Percentiles rank a stretch among this genome's conserved stretches.
phyloP scores from a whole-genome alignment of 1,284 basidiomycete genomes.

The Afroboletus lepidellus region DNA sequence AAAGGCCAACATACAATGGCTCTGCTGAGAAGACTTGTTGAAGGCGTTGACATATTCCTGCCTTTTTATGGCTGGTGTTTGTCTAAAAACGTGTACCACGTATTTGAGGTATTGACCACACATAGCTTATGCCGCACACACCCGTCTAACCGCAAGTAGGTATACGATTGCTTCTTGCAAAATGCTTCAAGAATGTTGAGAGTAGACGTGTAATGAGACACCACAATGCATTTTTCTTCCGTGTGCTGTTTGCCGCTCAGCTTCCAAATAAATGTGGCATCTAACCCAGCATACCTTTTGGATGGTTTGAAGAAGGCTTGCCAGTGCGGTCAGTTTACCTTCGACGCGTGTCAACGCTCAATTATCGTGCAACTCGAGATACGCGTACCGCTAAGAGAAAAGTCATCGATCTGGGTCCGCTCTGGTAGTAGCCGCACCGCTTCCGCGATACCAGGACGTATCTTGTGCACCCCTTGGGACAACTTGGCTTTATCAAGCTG shows the following conservation, averaged over 20 bases:
- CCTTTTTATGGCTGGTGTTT: slow-evolving; percentile 76
- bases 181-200: slow-evolving; percentile 89
- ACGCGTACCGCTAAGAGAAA: slow-evolving; percentile 69
- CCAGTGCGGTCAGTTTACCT: slow-evolving; percentile 84
- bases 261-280: slow-evolving; percentile 1
- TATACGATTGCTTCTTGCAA: slow-evolving; percentile 76
- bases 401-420: slow-evolving; percentile 61
- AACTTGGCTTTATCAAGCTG: slow-evolving; percentile 39
- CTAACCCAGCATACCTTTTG: slow-evolving; percentile 45
- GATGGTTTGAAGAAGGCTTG: slow-evolving; percentile 69
- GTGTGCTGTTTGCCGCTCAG: slow-evolving; percentile 49
- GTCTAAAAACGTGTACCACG: slow-evolving; percentile 42
- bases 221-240: slow-evolving; percentile 91
- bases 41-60: slow-evolving; percentile 83
- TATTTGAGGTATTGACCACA: not conserved
- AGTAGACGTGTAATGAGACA: slow-evolving; percentile 89
- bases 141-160: slow-evolving; percentile 89
- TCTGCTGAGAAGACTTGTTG: slow-evolving; percentile 70
- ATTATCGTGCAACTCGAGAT: not conserved
- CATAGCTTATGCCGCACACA: slow-evolving; percentile 33
- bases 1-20: slow-evolving; percentile 54
- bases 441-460: slow-evolving; percentile 54
- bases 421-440: slow-evolving; percentile 70
- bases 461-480: slow-evolving; percentile 38
- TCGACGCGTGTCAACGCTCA: not conserved